phyloP scores from a whole-genome alignment of 257 asterid genomes.

The Pogostemon cablin region DNA sequence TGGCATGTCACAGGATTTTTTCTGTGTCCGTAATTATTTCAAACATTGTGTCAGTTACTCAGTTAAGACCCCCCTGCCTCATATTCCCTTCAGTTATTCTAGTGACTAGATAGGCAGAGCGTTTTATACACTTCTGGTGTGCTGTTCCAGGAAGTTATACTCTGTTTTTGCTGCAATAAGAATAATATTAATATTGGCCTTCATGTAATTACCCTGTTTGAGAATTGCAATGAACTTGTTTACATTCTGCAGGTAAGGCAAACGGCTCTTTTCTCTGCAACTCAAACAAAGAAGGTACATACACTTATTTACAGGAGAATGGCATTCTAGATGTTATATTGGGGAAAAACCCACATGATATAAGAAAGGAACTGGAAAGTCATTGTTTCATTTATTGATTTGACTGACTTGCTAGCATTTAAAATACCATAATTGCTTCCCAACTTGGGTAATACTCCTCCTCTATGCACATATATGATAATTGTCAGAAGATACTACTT shows the following conservation, averaged over 20 bases:
- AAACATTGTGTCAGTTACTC: neutral
- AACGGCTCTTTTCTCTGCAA: slow-evolving; percentile 97
- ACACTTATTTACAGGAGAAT: slow-evolving; percentile 14
- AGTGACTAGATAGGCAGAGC: neutral
- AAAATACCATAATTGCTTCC: neutral
- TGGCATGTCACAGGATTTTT: neutral
- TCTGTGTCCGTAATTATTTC: neutral
- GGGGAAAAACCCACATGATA: no score
- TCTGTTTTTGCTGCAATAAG: slow-evolving; percentile 6
- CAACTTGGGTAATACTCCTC: slow-evolving; percentile 3
- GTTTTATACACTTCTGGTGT: neutral
- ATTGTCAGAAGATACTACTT: neutral
- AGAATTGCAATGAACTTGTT: slow-evolving; percentile 3
- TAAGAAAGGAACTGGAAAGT: neutral
- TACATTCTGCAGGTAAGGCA: slow-evolving; percentile 69
- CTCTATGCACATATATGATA: neutral
- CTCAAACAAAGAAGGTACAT: slow-evolving; percentile 90
- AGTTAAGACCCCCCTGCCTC: neutral
- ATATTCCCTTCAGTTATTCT: neutral
- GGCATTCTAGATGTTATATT: neutral
- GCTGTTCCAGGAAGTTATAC: neutral
- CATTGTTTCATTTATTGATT: neutral
- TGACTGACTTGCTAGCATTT: slow-evolving; percentile 5
- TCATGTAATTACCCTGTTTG: slow-evolving; percentile 11
- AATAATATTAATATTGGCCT: neutral